A percentile compares a stretch with the other conserved stretches of the same genome.
Conservation (phyloP, 352 stramenopile species). For the Globisporangium nagaii region DNA sequence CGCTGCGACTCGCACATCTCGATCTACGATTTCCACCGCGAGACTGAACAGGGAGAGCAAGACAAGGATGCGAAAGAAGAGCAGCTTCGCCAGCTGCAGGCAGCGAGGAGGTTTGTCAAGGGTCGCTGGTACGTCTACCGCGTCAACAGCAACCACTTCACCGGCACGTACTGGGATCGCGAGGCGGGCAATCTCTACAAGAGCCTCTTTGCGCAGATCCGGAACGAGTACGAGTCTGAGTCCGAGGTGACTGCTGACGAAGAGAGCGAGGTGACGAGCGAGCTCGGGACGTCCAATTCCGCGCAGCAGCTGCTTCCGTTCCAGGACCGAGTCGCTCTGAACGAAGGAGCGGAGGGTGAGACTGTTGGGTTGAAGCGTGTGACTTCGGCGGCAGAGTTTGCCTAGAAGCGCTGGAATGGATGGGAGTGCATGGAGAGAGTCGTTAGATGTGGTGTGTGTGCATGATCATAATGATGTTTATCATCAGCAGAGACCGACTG, state of each 20-base stretch:
- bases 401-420: too few relatives aligned
- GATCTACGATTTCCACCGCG: constrained; percentile 54
- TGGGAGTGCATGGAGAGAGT: too few relatives aligned
- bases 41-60: constrained; percentile 21
- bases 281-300: neutral
- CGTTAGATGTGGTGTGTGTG: too few relatives aligned
- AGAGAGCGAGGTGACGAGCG: neutral
- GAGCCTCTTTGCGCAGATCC: constrained; percentile 66
- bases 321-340: too few relatives aligned
- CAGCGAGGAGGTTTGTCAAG: constrained; percentile 30
- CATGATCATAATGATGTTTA: too few relatives aligned
- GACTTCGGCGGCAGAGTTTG: neutral
- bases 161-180: constrained; percentile 62
- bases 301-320: neutral
- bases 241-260: neutral
- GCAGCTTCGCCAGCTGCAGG: too few relatives aligned
- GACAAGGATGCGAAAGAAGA: too few relatives aligned
- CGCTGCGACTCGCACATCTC: constrained; percentile 69
- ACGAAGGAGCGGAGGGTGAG: too few relatives aligned
- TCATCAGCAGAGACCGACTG: too few relatives aligned
- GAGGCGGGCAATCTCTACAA: constrained; percentile 58
- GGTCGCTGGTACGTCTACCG: constrained; percentile 79
- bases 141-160: constrained; percentile 69
- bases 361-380: neutral
- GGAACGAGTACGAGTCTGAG: constrained; percentile 16